phyloP scores from a whole-genome alignment of 2,329 filamentous ascomycete species.

The Stachybotrys echinatus region DNA sequence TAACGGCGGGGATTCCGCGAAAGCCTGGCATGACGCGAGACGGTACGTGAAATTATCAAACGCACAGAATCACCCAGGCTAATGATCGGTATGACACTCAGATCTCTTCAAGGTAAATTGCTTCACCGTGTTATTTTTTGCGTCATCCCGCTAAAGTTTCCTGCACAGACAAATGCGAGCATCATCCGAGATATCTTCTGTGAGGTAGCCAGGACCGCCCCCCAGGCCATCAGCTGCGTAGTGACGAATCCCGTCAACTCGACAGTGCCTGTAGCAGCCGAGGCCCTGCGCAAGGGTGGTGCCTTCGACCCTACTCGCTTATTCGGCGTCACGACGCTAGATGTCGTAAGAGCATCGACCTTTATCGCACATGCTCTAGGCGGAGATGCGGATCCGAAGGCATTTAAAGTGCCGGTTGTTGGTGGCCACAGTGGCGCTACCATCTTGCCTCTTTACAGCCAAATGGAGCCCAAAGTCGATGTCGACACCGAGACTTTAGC shows the following conservation, averaged over 20 bases:
- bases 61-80: no score
- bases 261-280: slow-evolving; percentile 71
- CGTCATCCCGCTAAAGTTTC: background rate
- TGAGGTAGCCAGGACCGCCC: slow-evolving; percentile 62
- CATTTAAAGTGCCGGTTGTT: slow-evolving; percentile 68
- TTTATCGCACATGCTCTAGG: slow-evolving; percentile 59
- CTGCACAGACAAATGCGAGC: slow-evolving; percentile 61
- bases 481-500: no score
- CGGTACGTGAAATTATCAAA: no score
- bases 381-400: slow-evolving; percentile 48
- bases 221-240: slow-evolving; percentile 69
- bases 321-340: slow-evolving; percentile 77
- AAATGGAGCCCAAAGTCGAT: no score
- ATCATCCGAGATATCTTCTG: slow-evolving; percentile 75
- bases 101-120: slow-evolving; percentile 53
- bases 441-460: slow-evolving; percentile 70
- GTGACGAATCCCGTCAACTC: slow-evolving; percentile 81
- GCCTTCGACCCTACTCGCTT: slow-evolving; percentile 77
- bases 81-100: background rate
- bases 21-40: slow-evolving; percentile 81
- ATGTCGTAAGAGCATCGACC: slow-evolving; percentile 70
- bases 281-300: slow-evolving; percentile 68
- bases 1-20: slow-evolving; percentile 73
- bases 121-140: no score
- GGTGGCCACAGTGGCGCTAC: slow-evolving; percentile 75